Evolutionary conservation across 345 rosid genomes (phyloP).

Genomic region (Noccaea bulbosa): DNA sequence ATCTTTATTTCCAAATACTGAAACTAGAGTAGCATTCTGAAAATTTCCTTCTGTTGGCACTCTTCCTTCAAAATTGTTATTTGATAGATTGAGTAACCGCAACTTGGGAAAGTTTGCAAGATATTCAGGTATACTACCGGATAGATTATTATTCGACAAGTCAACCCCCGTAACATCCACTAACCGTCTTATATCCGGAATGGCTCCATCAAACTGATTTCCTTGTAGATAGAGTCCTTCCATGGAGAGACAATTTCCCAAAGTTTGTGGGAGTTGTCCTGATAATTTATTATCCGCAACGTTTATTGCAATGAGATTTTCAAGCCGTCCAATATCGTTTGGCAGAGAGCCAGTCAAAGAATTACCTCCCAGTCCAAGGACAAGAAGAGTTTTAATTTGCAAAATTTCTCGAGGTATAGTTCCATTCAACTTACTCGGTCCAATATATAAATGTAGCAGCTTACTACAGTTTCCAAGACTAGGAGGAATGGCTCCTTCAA

Average conservation of each 20-base stretch:
- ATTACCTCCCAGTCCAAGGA: conserved; percentile 13
- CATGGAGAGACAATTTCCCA: conserved; percentile 23
- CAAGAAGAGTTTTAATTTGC: conserved; percentile 10
- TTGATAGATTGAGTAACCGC: conserved; percentile 24
- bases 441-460: conserved; percentile 14
- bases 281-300: conserved; percentile 24
- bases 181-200: conserved; percentile 25
- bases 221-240: conserved; percentile 21
- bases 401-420: conserved; percentile 20
- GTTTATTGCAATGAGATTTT: neutral
- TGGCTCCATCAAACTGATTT: conserved; percentile 21
- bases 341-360: conserved; percentile 9
- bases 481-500: conserved; percentile 33
- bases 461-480: conserved; percentile 28
- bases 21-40: neutral
- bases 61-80: conserved; percentile 19
- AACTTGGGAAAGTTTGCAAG: conserved; percentile 13
- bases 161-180: neutral
- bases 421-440: conserved; percentile 17
- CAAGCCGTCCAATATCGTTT: neutral
- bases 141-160: conserved; percentile 28
- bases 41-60: conserved; percentile 31
- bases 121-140: conserved; percentile 25
- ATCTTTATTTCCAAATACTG: neutral
- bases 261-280: conserved; percentile 14